Percentiles rank a stretch among this genome's conserved stretches.
Evolutionary conservation across 1,284 basidiomycete species (phyloP).

Genomic region (Rugosomyces carneus): DNA sequence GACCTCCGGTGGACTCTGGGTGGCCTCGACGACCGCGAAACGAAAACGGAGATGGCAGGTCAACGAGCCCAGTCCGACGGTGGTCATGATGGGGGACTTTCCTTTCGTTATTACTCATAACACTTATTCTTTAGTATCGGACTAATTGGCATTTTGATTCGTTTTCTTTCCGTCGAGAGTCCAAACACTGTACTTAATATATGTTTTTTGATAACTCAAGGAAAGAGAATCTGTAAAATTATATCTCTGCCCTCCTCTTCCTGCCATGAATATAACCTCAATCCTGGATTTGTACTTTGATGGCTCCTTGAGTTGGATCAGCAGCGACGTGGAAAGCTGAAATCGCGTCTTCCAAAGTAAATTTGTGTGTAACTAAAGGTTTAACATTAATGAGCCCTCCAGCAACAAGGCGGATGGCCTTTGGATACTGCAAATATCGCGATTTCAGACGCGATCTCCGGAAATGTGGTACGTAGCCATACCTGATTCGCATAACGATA

Average conservation of each 20-base stretch:
- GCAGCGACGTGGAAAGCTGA: constrained; percentile 76
- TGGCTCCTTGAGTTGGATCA: constrained; percentile 59
- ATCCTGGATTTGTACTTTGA: constrained; percentile 59
- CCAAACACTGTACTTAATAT: not conserved
- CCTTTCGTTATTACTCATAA: not conserved
- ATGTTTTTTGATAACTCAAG: not conserved
- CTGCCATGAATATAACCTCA: constrained; percentile 19
- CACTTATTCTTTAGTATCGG: constrained; percentile 2
- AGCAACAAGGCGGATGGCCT: constrained; percentile 73
- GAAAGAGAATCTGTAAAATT: constrained; percentile 3
- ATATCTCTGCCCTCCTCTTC: not conserved
- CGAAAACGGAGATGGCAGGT: constrained; percentile 21
- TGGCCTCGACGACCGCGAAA: constrained; percentile 39
- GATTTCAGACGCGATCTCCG: not conserved
- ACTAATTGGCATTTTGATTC: constrained; percentile 1
- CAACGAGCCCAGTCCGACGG: constrained; percentile 20
- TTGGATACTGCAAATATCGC: constrained; percentile 52
- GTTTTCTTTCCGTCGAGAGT: constrained; percentile 3
- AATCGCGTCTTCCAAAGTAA: constrained; percentile 70
- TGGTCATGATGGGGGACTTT: constrained; percentile 17
- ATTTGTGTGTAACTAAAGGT: constrained; percentile 80
- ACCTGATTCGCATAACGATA: constrained; percentile 61
- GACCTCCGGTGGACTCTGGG: constrained; percentile 48
- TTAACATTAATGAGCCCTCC: constrained; percentile 72
- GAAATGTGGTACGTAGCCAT: not conserved